phyloP scores from a whole-genome alignment of 2,329 filamentous ascomycete genomes.

The Monosporascus sp. region DNA sequence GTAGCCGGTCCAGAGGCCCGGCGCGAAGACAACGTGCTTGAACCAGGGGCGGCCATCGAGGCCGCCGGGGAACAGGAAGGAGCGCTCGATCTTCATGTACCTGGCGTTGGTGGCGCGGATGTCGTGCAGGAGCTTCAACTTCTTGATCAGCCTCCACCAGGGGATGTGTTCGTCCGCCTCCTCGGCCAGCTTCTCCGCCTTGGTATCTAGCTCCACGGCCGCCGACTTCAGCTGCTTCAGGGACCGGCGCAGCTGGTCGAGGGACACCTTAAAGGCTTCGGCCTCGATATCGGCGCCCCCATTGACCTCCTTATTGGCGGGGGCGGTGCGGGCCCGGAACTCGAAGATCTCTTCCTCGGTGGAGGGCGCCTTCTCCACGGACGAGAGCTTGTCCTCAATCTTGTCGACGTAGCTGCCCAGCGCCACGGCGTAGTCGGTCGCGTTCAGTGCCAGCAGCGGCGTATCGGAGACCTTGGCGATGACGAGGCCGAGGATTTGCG shows the following conservation, averaged over 20 bases:
- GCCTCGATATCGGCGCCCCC: conserved; percentile 24
- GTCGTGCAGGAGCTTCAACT: conserved; percentile 55
- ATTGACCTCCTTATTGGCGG: conserved; percentile 7
- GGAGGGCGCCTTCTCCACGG: conserved; percentile 11
- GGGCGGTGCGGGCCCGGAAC: conserved; percentile 16
- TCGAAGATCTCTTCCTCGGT: conserved; percentile 25
- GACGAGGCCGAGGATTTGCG: conserved; percentile 59
- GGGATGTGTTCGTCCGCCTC: conserved; percentile 49
- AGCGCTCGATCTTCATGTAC: conserved; percentile 78
- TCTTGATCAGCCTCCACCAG: conserved; percentile 74
- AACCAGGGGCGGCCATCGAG: conserved; percentile 81
- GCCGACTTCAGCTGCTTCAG: conserved; percentile 28
- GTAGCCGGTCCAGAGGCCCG: conserved; percentile 88
- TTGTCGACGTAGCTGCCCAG: conserved; percentile 47
- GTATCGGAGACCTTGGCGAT: conserved; percentile 56
- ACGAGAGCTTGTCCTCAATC: conserved; percentile 44
- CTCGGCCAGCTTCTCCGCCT: conserved; percentile 30
- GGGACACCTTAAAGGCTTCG: conserved; percentile 32
- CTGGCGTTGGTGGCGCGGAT: conserved; percentile 67
- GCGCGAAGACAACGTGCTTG: conserved; percentile 92
- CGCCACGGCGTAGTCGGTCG: conserved; percentile 57
- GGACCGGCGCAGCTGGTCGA: conserved; percentile 32
- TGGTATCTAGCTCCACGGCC: conserved; percentile 40
- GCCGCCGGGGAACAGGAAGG: conserved; percentile 70
- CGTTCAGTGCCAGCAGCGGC: conserved; percentile 58